phyloP scores from a whole-genome alignment of 495 filamentous ascomycete genomes.

The Trypethelium eluteriae region DNA sequence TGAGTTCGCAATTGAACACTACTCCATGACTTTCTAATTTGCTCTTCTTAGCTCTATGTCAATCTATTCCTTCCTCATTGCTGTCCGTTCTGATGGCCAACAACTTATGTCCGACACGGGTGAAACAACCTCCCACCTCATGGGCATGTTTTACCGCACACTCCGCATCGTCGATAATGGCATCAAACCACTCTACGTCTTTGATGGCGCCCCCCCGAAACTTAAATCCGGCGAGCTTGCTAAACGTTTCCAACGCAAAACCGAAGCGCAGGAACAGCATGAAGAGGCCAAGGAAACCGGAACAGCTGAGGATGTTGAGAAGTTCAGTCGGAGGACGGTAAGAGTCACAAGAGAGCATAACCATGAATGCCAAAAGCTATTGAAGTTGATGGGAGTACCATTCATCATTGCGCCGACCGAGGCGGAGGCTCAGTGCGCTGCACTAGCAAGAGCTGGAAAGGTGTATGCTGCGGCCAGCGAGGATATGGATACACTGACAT shows the following conservation, averaged over 20 bases:
- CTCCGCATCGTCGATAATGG: conserved; percentile 97
- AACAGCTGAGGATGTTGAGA: conserved; percentile 93
- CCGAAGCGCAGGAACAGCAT: conserved; percentile 76
- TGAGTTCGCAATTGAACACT: conserved; percentile 40
- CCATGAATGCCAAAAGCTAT: conserved; percentile 78
- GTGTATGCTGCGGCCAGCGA: conserved; percentile 95
- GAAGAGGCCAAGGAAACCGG: conserved; percentile 97
- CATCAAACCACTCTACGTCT: conserved; percentile 96
- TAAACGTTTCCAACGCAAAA: conserved; percentile 84
- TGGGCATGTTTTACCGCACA: conserved; percentile 99
- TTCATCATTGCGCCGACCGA: conserved; percentile 94
- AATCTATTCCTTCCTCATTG: conserved; percentile 97
- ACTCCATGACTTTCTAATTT: background rate
- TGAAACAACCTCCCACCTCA: conserved; percentile 93
- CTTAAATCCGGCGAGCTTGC: conserved; percentile 94
- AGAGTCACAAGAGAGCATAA: conserved; percentile 96
- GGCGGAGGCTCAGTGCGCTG: conserved; percentile 93
- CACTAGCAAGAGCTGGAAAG: conserved; percentile 82
- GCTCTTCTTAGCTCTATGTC: conserved; percentile 72
- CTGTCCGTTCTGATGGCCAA: conserved; percentile 91
- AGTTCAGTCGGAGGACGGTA: conserved; percentile 91
- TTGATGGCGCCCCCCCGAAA: conserved; percentile 93
- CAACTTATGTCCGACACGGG: conserved; percentile 89
- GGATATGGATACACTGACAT: conserved; percentile 99
- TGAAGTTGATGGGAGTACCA: conserved; percentile 92